Base-by-base conservation (phyloP, 495 filamentous ascomycete genomes). In the Hypoxylon cercidicola region DNA sequence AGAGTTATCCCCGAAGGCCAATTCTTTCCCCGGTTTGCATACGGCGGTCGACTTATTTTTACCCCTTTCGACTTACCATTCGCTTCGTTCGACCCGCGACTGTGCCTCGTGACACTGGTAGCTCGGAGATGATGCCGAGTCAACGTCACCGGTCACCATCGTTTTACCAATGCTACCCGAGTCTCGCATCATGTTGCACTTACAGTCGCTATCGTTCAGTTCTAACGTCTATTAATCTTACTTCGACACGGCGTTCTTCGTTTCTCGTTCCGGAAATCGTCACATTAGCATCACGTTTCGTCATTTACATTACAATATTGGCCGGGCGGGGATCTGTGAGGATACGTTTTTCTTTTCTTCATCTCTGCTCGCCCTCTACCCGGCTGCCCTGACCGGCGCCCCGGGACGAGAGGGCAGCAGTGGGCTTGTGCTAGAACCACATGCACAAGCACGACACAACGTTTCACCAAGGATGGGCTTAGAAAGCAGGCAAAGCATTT, bases 321-420 rank as follows among this genome's bases (percentile, higher is more conserved):
- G 18, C 34, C 49, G 49, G 55, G 62, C 60, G 62, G 62, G 30
- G 62, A 60, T 65, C 49, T 53, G 55, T 55, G 62, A 59, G 62
- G 62, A 65, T 65, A 65, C 62, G 62, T 65, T 65, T 54, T 54
- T 19, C 60, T 65, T 48, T 54, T 19, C 19, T 9, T 21, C 45
- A 13, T 19, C 19, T 30, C 25, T 9, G n/a, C 23, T n/a, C 8
- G 23, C 44, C 15, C 16, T 37, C 30, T 35, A 18, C 15, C 43
- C 16, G 21, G 12, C 32, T 49, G 30, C 25, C 41, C 20, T 62
- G 21, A 13, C 45, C 12, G 44, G 44, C 25, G 15, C 20, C 20
- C 25, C 18, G 16, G 37, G 25, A 16, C 9, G 19, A 40, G 12
- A 43, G 30, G 32, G 35, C 25, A 55, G 37, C 20, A 45, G 16